Percentiles rank a stretch among this genome's conserved stretches.
Conservation (phyloP, 2,329 filamentous ascomycete species). For the Alternaria panax region DNA sequence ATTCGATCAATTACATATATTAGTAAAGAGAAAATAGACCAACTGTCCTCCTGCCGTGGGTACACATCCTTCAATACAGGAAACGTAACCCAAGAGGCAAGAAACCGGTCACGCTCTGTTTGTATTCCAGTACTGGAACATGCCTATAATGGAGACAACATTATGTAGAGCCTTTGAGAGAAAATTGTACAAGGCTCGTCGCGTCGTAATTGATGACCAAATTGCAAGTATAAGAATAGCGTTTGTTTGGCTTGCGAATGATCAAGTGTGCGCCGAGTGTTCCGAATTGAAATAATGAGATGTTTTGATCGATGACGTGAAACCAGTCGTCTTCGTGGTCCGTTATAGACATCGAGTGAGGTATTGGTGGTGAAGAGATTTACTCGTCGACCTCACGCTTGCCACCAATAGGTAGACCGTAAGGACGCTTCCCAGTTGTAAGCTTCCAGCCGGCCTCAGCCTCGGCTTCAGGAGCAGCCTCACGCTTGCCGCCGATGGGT, state of each 20-base stretch:
- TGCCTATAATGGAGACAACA: neutral
- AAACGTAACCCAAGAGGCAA: slow-evolving; percentile 4
- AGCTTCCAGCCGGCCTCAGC: slow-evolving; percentile 23
- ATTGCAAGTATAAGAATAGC: neutral
- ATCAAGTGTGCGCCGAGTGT: slow-evolving; percentile 2
- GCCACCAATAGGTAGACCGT: slow-evolving; percentile 2
- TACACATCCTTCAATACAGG: slow-evolving; percentile 4
- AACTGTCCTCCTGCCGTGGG: slow-evolving; percentile 2
- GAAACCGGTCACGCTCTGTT: slow-evolving; percentile 13
- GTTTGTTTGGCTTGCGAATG: neutral
- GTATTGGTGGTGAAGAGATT: neutral
- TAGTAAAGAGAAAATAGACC: slow-evolving; percentile 15
- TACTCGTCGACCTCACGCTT: slow-evolving; percentile 33
- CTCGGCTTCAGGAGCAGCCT: slow-evolving; percentile 35
- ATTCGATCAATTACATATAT: neutral
- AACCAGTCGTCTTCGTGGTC: neutral
- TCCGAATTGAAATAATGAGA: slow-evolving; percentile 5
- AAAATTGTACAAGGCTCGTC: slow-evolving; percentile 8
- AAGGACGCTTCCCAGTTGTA: neutral
- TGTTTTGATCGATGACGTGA: neutral
- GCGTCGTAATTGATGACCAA: neutral
- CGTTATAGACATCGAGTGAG: neutral
- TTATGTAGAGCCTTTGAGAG: slow-evolving; percentile 8
- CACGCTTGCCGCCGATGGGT: slow-evolving; percentile 39
- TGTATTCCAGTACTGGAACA: neutral